Conservation (phyloP, 768 basidiomycete genomes). For the Suillus discolor region DNA sequence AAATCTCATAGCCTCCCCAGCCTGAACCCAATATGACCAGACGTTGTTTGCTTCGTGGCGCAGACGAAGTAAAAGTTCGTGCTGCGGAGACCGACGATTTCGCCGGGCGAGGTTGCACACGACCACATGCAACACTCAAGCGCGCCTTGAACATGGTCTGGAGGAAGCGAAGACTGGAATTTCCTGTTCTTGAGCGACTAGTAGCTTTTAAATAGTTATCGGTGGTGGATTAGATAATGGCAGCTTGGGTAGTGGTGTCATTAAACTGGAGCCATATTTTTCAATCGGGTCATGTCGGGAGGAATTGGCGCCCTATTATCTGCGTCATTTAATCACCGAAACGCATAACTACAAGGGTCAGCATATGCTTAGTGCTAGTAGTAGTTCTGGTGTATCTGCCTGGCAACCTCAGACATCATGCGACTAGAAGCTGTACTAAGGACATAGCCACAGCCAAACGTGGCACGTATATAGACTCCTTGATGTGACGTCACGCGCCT, state of each 20-base stretch:
- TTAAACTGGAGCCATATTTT: neutral
- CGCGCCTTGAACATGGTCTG: slow-evolving; percentile 20
- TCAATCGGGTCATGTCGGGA: slow-evolving; percentile 7
- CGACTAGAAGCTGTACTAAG: neutral
- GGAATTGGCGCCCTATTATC: neutral
- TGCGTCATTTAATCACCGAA: neutral
- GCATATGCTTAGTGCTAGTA: no score
- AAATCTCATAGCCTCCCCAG: slow-evolving; percentile 77
- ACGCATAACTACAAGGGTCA: neutral
- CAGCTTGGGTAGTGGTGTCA: neutral
- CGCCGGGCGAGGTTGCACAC: neutral
- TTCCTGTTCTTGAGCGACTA: neutral
- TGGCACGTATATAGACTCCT: neutral
- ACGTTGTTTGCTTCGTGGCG: slow-evolving; percentile 35
- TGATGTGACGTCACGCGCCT: neutral
- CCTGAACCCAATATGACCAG: slow-evolving; percentile 76
- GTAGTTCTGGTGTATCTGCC: neutral
- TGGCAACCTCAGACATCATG: neutral
- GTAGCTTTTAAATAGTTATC: neutral
- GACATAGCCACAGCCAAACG: neutral
- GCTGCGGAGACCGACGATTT: slow-evolving; percentile 7
- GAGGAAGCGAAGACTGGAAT: neutral
- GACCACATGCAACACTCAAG: slow-evolving; percentile 12
- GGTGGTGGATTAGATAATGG: neutral
- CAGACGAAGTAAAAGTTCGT: slow-evolving; percentile 44